Evolutionary conservation across 75 land plant species (phyloP).

Genomic region (Ceratopteris richardii): DNA sequence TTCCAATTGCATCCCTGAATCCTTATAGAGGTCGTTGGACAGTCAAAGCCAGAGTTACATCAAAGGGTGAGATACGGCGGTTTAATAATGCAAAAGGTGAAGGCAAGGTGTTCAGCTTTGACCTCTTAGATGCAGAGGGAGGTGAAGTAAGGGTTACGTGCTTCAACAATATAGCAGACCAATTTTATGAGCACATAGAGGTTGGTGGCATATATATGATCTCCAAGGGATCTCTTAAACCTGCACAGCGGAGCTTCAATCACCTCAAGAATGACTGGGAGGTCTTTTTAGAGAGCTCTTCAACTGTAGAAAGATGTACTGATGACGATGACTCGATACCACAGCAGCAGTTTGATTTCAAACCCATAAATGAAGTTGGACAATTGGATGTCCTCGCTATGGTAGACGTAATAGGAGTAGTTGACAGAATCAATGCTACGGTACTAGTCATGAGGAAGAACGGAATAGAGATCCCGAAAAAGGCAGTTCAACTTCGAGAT

Average conservation of each 20-base stretch:
- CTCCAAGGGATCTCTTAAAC: conserved; percentile 84
- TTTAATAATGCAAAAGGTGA: conserved; percentile 92
- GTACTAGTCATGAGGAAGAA: conserved; percentile 77
- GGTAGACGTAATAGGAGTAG: conserved; percentile 78
- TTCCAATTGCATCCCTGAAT: conserved; percentile 85
- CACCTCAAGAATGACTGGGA: conserved; percentile 98
- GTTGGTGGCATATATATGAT: conserved; percentile 79
- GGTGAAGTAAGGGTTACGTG: conserved; percentile 92
- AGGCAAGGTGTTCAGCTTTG: conserved; percentile 93
- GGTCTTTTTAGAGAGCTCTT: conserved; percentile 64
- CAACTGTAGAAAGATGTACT: conserved; percentile 63
- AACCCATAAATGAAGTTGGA: conserved; percentile 77
- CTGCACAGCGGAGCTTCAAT: conserved; percentile 87
- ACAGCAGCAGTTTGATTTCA: conserved; percentile 69
- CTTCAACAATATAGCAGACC: conserved; percentile 81
- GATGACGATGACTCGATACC: conserved; percentile 86
- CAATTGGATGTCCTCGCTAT: conserved; percentile 57
- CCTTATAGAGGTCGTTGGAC: conserved; percentile 98
- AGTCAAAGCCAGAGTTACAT: conserved; percentile 87
- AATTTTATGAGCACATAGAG: conserved; percentile 62
- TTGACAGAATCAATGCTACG: conserved; percentile 55
- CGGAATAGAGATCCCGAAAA: conserved; percentile 88
- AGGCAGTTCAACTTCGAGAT: conserved; percentile 74
- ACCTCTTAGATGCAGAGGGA: conserved; percentile 88
- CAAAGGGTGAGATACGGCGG: conserved; percentile 77